phyloP scores from a whole-genome alignment of 228 moss, liverwort and hornwort species.

The Sphagnum fallax region DNA sequence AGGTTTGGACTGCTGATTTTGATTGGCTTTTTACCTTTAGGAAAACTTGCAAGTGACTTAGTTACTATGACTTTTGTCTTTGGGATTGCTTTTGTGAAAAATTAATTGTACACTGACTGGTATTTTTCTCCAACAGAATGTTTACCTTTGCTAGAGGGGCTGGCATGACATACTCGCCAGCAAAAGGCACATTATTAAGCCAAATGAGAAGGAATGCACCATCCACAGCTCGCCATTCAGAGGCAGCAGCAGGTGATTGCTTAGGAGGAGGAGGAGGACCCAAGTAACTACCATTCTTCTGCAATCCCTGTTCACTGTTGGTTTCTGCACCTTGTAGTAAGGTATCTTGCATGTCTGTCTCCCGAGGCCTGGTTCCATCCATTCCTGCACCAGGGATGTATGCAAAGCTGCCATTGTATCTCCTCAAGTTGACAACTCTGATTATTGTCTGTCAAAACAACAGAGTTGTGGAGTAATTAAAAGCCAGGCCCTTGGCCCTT shows the following conservation, averaged over 20 bases:
- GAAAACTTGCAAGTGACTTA: too few relatives aligned
- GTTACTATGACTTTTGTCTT: too few relatives aligned
- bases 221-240: slow-evolving; percentile 74
- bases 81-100: too few relatives aligned
- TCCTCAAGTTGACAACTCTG: slow-evolving; percentile 65
- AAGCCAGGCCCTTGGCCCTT: too few relatives aligned
- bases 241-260: slow-evolving; percentile 6
- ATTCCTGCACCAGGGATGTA: slow-evolving; percentile 81
- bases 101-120: too few relatives aligned
- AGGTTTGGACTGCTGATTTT: too few relatives aligned
- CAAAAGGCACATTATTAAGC: slow-evolving; percentile 80
- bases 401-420: slow-evolving; percentile 68
- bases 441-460: slow-evolving; percentile 49
- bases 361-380: slow-evolving; percentile 42
- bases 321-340: slow-evolving; percentile 35
- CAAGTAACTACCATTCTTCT: slow-evolving; percentile 26
- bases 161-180: slow-evolving; percentile 32
- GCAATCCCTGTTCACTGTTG: slow-evolving; percentile 38
- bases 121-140: background rate
- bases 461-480: too few relatives aligned
- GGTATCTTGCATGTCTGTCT: slow-evolving; percentile 28
- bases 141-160: slow-evolving; percentile 81
- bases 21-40: too few relatives aligned
- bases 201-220: slow-evolving; percentile 79
- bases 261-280: slow-evolving; percentile 20